Conservation (phyloP, 2,329 filamentous ascomycete genomes). For the Graphilbum ipis-grandicollis region DNA sequence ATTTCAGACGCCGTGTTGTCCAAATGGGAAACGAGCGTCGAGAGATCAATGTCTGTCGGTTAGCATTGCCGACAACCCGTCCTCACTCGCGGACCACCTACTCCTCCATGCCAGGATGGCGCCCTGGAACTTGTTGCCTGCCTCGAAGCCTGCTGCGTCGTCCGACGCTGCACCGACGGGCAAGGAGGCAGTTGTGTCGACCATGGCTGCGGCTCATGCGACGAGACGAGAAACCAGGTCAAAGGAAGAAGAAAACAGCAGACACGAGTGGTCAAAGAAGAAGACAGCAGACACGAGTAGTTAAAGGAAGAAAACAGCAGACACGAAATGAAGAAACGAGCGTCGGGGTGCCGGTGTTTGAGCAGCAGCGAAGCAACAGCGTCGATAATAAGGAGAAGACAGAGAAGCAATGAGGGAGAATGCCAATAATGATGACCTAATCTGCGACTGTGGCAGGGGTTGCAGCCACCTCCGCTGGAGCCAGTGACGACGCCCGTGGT, state of each 20-base stretch:
- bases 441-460: no score
- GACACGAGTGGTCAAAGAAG: not conserved
- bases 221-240: not conserved
- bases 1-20: slow-evolving; percentile 93
- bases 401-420: no score
- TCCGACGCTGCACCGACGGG: slow-evolving; percentile 2
- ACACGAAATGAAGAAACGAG: no score
- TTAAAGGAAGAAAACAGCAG: not conserved
- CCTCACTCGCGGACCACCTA: slow-evolving; percentile 23
- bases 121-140: slow-evolving; percentile 86
- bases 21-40: slow-evolving; percentile 64
- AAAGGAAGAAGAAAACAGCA: not conserved
- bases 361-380: no score
- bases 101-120: slow-evolving; percentile 94
- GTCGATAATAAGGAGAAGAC: no score
- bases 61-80: not conserved
- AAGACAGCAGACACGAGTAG: not conserved
- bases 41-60: slow-evolving; percentile 63
- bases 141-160: slow-evolving; percentile 20
- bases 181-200: slow-evolving; percentile 5
- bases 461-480: no score
- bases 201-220: slow-evolving; percentile 4
- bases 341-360: no score
- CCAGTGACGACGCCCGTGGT: no score
- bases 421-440: no score